Conservation (phyloP, 768 basidiomycete species). For the Cystoderma amianthinum region DNA sequence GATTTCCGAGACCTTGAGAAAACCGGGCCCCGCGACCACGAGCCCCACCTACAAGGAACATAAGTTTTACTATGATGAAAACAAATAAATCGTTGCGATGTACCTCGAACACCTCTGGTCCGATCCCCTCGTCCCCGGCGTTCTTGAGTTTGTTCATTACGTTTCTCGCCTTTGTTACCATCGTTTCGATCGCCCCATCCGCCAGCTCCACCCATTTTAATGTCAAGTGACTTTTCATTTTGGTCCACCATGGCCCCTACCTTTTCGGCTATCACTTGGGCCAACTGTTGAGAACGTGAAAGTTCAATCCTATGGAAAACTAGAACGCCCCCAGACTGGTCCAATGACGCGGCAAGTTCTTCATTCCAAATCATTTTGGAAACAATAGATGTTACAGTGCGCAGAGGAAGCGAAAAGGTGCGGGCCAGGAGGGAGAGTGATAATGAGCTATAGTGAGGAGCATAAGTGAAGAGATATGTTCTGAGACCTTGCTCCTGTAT, state of each 20-base stretch:
- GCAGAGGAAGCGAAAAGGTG: conserved; percentile 79
- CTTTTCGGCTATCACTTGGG: conserved; percentile 84
- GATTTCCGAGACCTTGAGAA: conserved; percentile 76
- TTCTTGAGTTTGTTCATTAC: conserved; percentile 74
- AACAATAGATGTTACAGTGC: conserved; percentile 83
- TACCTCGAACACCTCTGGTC: conserved; percentile 56
- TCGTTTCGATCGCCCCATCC: conserved; percentile 66
- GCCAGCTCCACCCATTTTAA: conserved; percentile 65
- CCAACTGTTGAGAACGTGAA: conserved; percentile 84
- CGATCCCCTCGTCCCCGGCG: conserved; percentile 71
- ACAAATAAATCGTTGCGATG: conserved; percentile 8
- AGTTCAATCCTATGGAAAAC: conserved; percentile 92
- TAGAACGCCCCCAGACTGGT: conserved; percentile 84
- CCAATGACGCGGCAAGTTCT: conserved; percentile 87
- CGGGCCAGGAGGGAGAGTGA: conserved; percentile 83
- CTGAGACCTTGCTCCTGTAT: conserved; percentile 97
- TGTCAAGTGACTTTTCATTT: conserved; percentile 85
- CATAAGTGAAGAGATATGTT: conserved; percentile 98
- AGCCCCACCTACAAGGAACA: conserved; percentile 44
- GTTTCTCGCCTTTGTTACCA: conserved; percentile 69
- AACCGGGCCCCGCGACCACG: conserved; percentile 76
- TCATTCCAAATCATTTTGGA: conserved; percentile 99
- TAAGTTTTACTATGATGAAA: not conserved
- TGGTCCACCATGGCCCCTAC: conserved; percentile 81
- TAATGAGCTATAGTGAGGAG: conserved; percentile 86